phyloP scores from a whole-genome alignment of 495 filamentous ascomycete genomes.

The Chaetomium fimeti region DNA sequence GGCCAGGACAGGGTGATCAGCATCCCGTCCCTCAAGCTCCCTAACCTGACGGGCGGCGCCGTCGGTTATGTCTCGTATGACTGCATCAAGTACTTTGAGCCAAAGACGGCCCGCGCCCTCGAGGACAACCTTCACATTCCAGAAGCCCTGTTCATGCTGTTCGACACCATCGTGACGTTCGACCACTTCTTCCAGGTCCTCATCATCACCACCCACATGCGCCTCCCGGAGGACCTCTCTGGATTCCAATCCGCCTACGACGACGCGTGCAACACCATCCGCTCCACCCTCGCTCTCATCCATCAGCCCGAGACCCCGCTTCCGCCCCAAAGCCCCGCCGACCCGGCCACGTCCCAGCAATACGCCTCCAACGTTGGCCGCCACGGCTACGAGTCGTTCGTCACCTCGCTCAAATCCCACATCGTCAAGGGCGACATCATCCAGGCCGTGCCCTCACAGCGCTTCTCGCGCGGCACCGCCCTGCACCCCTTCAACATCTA shows the following conservation, averaged over 20 bases:
- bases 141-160: slow-evolving; percentile 96
- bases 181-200: slow-evolving; percentile 91
- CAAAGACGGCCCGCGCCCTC: slow-evolving; percentile 79
- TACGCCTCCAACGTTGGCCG: slow-evolving; percentile 94
- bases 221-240: slow-evolving; percentile 51
- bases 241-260: slow-evolving; percentile 60
- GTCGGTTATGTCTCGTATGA: slow-evolving; percentile 97
- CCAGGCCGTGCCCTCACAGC: slow-evolving; percentile 92
- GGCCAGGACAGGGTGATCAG: slow-evolving; percentile 70
- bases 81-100: slow-evolving; percentile 96
- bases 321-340: slow-evolving; percentile 70
- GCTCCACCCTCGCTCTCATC: slow-evolving; percentile 64
- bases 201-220: slow-evolving; percentile 88
- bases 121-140: slow-evolving; percentile 86
- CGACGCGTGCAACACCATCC: slow-evolving; percentile 60
- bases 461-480: slow-evolving; percentile 81
- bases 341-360: slow-evolving; percentile 57
- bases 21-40: slow-evolving; percentile 75
- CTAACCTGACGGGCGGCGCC: slow-evolving; percentile 83
- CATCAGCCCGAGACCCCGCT: slow-evolving; percentile 71
- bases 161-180: slow-evolving; percentile 91
- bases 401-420: slow-evolving; percentile 76
- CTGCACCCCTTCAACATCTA: slow-evolving; percentile 99
- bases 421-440: slow-evolving; percentile 92
- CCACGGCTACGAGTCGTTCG: slow-evolving; percentile 82